Evolutionary conservation across 1,139 yeast species (phyloP).

Genomic region (Yamadazyma mexicana): DNA sequence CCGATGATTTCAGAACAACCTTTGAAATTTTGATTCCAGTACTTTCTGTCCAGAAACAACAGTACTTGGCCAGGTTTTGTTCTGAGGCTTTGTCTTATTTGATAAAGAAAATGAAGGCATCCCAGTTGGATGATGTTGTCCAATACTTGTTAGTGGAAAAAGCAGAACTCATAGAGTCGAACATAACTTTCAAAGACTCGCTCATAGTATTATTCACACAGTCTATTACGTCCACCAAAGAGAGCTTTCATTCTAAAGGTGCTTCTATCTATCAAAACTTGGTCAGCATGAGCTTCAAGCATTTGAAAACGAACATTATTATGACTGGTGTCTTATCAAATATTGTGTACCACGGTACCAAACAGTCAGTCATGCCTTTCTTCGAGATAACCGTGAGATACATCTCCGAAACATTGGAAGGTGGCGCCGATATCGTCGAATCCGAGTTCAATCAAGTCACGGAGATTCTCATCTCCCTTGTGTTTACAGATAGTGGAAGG

Average conservation of each 20-base stretch:
- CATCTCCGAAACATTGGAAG: background rate
- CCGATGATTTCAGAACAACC: slow-evolving; percentile 66
- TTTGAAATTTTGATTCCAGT: slow-evolving; percentile 66
- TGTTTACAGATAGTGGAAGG: slow-evolving; percentile 69
- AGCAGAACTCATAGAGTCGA: slow-evolving; percentile 27
- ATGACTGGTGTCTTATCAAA: slow-evolving; percentile 60
- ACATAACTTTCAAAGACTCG: slow-evolving; percentile 52
- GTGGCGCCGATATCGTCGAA: slow-evolving; percentile 2
- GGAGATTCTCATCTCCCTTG: slow-evolving; percentile 41
- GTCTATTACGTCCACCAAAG: slow-evolving; percentile 70
- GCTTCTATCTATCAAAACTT: slow-evolving; percentile 48
- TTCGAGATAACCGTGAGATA: slow-evolving; percentile 33
- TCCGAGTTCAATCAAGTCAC: slow-evolving; percentile 14
- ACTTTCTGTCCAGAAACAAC: slow-evolving; percentile 51
- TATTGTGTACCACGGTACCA: slow-evolving; percentile 62
- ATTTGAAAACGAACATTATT: slow-evolving; percentile 23
- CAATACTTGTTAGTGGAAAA: slow-evolving; percentile 53
- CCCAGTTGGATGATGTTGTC: slow-evolving; percentile 49
- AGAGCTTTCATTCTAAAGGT: slow-evolving; percentile 73
- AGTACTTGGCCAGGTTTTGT: slow-evolving; percentile 75
- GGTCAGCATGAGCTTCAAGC: slow-evolving; percentile 33
- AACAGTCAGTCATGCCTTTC: slow-evolving; percentile 51
- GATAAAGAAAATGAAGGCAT: slow-evolving; percentile 63
- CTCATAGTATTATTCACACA: slow-evolving; percentile 67
- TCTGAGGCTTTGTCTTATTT: slow-evolving; percentile 90